These are phyloP conservation scores for Berberis vulgaris DNA, from an alignment of 164 flowering plant species.

Conservation along the genomic window DNA sequence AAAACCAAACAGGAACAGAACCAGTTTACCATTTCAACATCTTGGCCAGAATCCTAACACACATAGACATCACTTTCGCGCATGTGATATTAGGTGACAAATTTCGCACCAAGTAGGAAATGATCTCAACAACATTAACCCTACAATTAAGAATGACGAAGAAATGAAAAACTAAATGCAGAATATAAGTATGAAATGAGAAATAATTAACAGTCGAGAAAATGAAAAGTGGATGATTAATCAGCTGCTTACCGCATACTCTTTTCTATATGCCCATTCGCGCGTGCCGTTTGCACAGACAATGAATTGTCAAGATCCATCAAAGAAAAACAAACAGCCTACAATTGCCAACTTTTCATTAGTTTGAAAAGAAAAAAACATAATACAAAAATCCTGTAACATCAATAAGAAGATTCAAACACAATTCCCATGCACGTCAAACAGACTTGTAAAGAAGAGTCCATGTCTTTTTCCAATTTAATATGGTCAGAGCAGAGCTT, in stretches of 20 bases:
- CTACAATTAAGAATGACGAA: constrained; percentile 22
- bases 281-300: constrained; percentile 24
- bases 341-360: neutral
- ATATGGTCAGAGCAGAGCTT: too few relatives aligned
- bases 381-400: neutral
- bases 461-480: too few relatives aligned
- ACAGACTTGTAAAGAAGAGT: too few relatives aligned
- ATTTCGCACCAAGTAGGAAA: constrained; percentile 52
- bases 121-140: constrained; percentile 56
- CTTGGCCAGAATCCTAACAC: constrained; percentile 53
- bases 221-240: neutral
- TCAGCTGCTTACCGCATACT: constrained; percentile 31
- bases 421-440: neutral
- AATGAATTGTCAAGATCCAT: constrained; percentile 39
- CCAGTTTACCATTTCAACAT: constrained; percentile 63
- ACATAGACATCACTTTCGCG: constrained; percentile 53
- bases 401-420: neutral
- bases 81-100: constrained; percentile 31
- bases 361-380: neutral
- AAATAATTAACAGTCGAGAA: neutral
- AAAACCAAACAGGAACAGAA: neutral
- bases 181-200: neutral
- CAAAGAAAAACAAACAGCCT: constrained; percentile 66
- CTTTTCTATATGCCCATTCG: constrained; percentile 27
- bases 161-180: neutral